Conservation (phyloP, 352 stramenopile species). For the Phytophthora lateralis region DNA sequence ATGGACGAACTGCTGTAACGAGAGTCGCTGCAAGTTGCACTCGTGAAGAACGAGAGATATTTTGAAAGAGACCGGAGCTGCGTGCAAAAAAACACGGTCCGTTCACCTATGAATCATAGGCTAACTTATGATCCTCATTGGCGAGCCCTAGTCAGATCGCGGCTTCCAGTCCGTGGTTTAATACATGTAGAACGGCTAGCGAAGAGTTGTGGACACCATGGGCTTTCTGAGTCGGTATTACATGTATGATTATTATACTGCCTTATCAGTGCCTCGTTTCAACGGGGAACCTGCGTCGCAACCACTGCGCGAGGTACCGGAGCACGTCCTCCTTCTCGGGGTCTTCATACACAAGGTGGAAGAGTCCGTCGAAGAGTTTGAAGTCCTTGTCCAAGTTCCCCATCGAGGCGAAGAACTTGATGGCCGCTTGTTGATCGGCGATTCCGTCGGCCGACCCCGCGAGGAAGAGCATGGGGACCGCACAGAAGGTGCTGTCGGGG, state of each 20-base stretch:
- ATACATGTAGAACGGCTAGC: too few species aligned
- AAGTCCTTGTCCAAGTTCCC: slow-evolving; percentile 63
- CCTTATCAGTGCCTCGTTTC: slow-evolving; percentile 13
- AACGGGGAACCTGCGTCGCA: slow-evolving; percentile 32
- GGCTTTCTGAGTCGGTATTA: too few species aligned
- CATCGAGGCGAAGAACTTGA: slow-evolving; percentile 52
- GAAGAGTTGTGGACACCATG: too few species aligned
- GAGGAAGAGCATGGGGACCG: slow-evolving; percentile 41
- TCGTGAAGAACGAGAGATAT: neutral
- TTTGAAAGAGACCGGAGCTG: too few species aligned
- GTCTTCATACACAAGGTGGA: slow-evolving; percentile 65
- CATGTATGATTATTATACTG: neutral
- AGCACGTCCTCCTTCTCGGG: slow-evolving; percentile 58
- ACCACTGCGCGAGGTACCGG: slow-evolving; percentile 46
- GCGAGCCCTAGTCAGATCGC: too few species aligned
- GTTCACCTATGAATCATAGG: too few species aligned
- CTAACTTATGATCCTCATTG: too few species aligned
- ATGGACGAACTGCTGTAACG: neutral
- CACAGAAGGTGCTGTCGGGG: slow-evolving; percentile 29
- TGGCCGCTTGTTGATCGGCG: slow-evolving; percentile 43
- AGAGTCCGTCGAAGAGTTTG: slow-evolving; percentile 61
- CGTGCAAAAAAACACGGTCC: neutral
- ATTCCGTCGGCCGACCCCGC: slow-evolving; percentile 53
- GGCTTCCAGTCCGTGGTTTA: too few species aligned
- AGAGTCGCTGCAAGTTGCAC: neutral